phyloP scores from a whole-genome alignment of 2,329 filamentous ascomycete genomes.

The Dendrostoma leiphaemia region DNA sequence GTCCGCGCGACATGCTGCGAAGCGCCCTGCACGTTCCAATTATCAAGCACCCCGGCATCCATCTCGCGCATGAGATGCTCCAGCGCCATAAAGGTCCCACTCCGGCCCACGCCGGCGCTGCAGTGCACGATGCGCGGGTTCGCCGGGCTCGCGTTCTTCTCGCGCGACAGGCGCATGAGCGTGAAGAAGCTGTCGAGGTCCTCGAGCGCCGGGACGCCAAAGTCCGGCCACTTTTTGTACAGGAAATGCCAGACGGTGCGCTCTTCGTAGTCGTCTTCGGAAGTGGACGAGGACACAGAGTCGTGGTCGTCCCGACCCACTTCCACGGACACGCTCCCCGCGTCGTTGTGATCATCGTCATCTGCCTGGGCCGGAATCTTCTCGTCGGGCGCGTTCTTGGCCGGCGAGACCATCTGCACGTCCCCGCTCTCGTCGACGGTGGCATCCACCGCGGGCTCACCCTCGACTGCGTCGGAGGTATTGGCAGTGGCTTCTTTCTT shows the following conservation, averaged over 20 bases:
- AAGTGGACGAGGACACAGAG: background rate
- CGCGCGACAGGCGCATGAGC: conserved; percentile 65
- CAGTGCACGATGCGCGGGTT: conserved; percentile 83
- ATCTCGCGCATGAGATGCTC: conserved; percentile 87
- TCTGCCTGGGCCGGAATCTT: background rate
- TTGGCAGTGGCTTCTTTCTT: conserved; percentile 1
- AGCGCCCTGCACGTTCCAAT: conserved; percentile 38
- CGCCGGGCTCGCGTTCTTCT: conserved; percentile 50
- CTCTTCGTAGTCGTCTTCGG: conserved; percentile 39
- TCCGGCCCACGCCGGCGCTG: conserved; percentile 90
- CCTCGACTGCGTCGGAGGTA: background rate
- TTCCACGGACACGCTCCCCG: conserved; percentile 3
- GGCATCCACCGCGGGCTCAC: background rate
- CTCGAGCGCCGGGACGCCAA: conserved; percentile 71
- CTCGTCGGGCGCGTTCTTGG: background rate
- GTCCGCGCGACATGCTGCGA: no score
- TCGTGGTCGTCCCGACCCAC: background rate
- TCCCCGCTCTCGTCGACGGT: conserved; percentile 16
- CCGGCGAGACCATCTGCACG: conserved; percentile 19
- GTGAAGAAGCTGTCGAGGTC: conserved; percentile 68
- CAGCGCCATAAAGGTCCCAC: conserved; percentile 93
- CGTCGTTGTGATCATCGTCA: background rate
- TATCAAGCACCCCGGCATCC: conserved; percentile 66
- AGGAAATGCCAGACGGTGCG: conserved; percentile 79
- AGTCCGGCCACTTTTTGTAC: conserved; percentile 88